A percentile compares a stretch with the other conserved stretches of the same genome.
Conservation (phyloP, 2,329 filamentous ascomycete genomes). For the Paecilomyces sp. region DNA sequence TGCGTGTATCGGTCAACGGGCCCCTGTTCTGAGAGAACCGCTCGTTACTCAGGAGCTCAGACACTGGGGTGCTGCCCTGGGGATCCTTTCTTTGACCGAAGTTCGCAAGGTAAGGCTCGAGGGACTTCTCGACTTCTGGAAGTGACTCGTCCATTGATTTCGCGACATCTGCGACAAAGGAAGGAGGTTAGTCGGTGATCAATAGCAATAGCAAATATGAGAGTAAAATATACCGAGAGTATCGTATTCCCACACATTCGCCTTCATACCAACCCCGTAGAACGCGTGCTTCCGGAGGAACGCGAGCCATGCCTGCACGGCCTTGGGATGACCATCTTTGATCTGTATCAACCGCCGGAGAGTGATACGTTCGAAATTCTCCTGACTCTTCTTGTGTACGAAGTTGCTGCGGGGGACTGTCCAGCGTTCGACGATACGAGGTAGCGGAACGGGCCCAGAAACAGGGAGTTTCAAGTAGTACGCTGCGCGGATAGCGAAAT, state of each 20-base stretch:
- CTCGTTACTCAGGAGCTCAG: conserved; percentile 30
- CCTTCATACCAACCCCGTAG: conserved; percentile 98
- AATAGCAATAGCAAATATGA: conserved; percentile 1
- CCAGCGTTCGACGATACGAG: conserved; percentile 84
- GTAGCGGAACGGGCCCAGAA: conserved; percentile 77
- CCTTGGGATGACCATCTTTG: conserved; percentile 81
- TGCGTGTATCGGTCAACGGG: conserved; percentile 26
- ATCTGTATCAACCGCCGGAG: conserved; percentile 83
- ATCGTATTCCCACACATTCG: conserved; percentile 88
- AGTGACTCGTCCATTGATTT: conserved; percentile 33
- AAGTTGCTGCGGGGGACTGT: conserved; percentile 85
- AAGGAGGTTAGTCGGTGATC: conserved; percentile 5
- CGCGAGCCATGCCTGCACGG: conserved; percentile 84
- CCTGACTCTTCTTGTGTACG: conserved; percentile 94
- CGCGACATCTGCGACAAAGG: conserved; percentile 27
- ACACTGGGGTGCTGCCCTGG: conserved; percentile 19
- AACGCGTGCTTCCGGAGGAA: conserved; percentile 89
- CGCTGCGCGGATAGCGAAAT: conserved; percentile 88
- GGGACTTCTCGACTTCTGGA: conserved; percentile 29
- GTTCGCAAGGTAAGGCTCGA: conserved; percentile 32
- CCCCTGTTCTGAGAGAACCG: conserved; percentile 27
- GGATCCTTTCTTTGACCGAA: conserved; percentile 34
- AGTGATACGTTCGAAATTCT: conserved; percentile 94
- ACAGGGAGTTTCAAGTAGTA: conserved; percentile 89
- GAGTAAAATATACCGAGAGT: conserved; percentile 52